Percentiles rank a stretch among this genome's conserved stretches.
Evolutionary conservation across 106 monocot genomes (phyloP).

Genomic region (Acorus calamus): DNA sequence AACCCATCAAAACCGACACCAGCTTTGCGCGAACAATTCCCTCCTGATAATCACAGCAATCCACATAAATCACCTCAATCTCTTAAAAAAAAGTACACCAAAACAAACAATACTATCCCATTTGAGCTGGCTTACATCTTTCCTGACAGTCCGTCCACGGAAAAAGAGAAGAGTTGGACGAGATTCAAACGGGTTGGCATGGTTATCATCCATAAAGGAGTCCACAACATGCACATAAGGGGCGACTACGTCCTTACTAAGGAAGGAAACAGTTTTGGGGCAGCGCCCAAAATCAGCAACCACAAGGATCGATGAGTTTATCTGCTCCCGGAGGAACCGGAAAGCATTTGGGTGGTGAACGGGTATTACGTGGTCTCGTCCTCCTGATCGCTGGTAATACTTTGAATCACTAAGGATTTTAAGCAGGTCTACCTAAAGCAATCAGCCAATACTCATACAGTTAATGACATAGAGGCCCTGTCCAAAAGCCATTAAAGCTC

Average conservation of each 20-base stretch:
- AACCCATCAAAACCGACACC: slow-evolving; percentile 56
- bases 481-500: too few relatives aligned
- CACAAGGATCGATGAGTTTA: slow-evolving; percentile 85
- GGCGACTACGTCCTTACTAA: slow-evolving; percentile 81
- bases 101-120: neutral
- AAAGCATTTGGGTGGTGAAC: slow-evolving; percentile 98
- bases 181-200: slow-evolving; percentile 62
- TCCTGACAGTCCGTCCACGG: slow-evolving; percentile 84
- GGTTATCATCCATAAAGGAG: slow-evolving; percentile 55
- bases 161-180: slow-evolving; percentile 87
- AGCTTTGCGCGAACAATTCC: slow-evolving; percentile 67
- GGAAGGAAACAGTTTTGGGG: slow-evolving; percentile 38
- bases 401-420: slow-evolving; percentile 52
- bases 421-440: slow-evolving; percentile 60
- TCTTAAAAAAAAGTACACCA: neutral
- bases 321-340: slow-evolving; percentile 66
- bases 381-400: slow-evolving; percentile 75
- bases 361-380: slow-evolving; percentile 87
- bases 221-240: slow-evolving; percentile 87
- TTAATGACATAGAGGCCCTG: too few relatives aligned
- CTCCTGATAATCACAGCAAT: slow-evolving; percentile 31
- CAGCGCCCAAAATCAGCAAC: slow-evolving; percentile 83
- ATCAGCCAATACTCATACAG: neutral
- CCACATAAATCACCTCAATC: too few relatives aligned
- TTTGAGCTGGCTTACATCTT: slow-evolving; percentile 56